Evolutionary conservation across 2,329 filamentous ascomycete species (phyloP).

Genomic region (Aspergillus sp.): DNA sequence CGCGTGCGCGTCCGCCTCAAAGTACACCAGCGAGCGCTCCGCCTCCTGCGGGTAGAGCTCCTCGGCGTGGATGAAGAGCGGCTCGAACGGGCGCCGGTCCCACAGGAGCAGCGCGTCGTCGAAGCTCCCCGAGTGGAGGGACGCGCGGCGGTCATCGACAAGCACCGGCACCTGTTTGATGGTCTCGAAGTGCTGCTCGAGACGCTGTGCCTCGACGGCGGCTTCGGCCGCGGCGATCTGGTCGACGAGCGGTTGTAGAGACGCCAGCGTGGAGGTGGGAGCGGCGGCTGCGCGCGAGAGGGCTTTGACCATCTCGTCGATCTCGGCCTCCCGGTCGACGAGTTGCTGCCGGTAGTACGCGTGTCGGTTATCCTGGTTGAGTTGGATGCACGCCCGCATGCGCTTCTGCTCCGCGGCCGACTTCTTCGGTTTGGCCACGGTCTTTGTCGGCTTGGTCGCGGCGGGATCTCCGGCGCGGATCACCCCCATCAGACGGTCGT

Average conservation of each 20-base stretch:
- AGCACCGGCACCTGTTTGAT: conserved; percentile 37
- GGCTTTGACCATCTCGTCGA: conserved; percentile 27
- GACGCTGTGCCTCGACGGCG: conserved; percentile 7
- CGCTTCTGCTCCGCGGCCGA: conserved; percentile 10
- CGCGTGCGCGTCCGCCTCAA: conserved; percentile 31
- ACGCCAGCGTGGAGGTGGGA: conserved; percentile 14
- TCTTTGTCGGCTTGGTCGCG: background rate
- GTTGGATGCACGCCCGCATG: conserved; percentile 9
- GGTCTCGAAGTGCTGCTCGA: conserved; percentile 25
- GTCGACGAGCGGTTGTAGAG: conserved; percentile 22
- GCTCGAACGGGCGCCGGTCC: conserved; percentile 71
- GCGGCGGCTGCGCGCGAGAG: conserved; percentile 28
- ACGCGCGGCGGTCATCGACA: conserved; percentile 56
- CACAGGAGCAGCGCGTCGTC: conserved; percentile 58
- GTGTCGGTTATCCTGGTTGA: conserved; percentile 28
- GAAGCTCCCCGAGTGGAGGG: conserved; percentile 30
- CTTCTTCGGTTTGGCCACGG: background rate
- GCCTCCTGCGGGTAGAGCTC: conserved; percentile 66
- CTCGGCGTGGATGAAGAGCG: conserved; percentile 54
- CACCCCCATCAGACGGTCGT: conserved; percentile 23
- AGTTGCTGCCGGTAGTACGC: conserved; percentile 15
- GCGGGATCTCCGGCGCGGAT: conserved; percentile 10
- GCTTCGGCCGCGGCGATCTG: conserved; percentile 14
- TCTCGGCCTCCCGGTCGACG: conserved; percentile 16
- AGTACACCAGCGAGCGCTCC: conserved; percentile 34